Evolutionary conservation across 1,139 yeast genomes (phyloP).

Genomic region (Sugiyamaella paludigena): DNA sequence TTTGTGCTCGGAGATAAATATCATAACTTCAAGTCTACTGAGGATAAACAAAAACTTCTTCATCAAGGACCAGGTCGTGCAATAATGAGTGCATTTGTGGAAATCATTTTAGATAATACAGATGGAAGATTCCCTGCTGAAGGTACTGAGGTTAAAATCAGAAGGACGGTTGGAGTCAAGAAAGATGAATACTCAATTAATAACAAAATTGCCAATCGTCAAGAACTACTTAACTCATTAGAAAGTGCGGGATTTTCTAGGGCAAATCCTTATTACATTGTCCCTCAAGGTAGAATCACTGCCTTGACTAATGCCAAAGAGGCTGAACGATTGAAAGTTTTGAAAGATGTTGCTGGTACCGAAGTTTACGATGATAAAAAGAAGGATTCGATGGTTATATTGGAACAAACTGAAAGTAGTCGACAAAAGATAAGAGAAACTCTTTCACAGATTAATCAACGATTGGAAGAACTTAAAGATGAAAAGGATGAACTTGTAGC

Average conservation of each 20-base stretch:
- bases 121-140: constrained; percentile 74
- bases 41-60: constrained; percentile 82
- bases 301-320: constrained; percentile 87
- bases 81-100: constrained; percentile 91
- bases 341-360: constrained; percentile 96
- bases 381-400: constrained; percentile 74
- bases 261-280: constrained; percentile 91
- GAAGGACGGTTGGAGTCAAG: constrained; percentile 89
- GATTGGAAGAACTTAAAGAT: constrained; percentile 73
- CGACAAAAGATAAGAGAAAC: constrained; percentile 74
- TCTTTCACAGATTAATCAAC: constrained; percentile 62
- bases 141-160: constrained; percentile 63
- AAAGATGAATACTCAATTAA: constrained; percentile 83
- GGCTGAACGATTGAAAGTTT: constrained; percentile 67
- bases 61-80: constrained; percentile 78
- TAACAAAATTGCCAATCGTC: constrained; percentile 71
- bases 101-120: constrained; percentile 76
- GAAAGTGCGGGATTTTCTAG: constrained; percentile 93
- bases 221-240: constrained; percentile 76
- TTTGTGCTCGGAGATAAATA: constrained; percentile 91
- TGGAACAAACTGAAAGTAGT: constrained; percentile 69
- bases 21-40: constrained; percentile 72
- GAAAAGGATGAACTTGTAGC: constrained; percentile 75
- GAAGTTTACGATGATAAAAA: constrained; percentile 81
- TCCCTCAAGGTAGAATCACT: constrained; percentile 88